Base-by-base conservation (phyloP, 73 alveolate genomes). In the Stentor coeruleus region DNA sequence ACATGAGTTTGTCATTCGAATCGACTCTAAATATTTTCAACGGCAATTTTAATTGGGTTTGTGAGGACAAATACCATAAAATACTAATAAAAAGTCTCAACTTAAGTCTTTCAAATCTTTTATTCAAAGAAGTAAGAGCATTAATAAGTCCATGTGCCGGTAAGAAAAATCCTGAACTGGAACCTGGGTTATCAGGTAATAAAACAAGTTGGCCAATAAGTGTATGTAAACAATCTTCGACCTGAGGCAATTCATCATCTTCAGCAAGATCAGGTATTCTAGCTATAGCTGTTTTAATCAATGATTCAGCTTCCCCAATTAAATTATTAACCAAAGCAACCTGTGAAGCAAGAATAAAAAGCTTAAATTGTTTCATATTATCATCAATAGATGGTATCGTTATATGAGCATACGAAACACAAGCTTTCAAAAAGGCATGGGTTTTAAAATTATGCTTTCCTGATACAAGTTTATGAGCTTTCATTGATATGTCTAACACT, bases 361-460 rank as follows among this genome's bases (percentile, higher is more conserved):
- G 91, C 88, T 87, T 86, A 30, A 95, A 36, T 83, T 95, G 96
- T 74, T 86, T 93, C 83, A 89, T 87, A 38, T 87, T 42, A 3
- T 88, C 79, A 38, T 90, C 92, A 0, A 95, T 41, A 36, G 96
- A 82, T 14, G 99, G 99, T 14, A 91, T 95, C 26, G 99, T 93
- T 59, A 95, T 95, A 76, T 88, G 95, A 35, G 95, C 85, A 76
- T 93, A 95, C 2, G 99, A 97, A 3, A 93, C 92, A 82, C 99
- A 95, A 3, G 94, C 98, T 87, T 93, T 95, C 36, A 93, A 89
- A 74, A 95, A 95, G 40, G 97, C 86, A 87, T 89, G 86, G 14
- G 99, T 95, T 77, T 93, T 93, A 58, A 86, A 81, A 66, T 92
- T 88, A 87, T 93, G 98, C 58, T 88, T 91, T 42, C 98, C 99